Conservation (phyloP, 148 eudicot genomes). For the Beta vulgaris region DNA sequence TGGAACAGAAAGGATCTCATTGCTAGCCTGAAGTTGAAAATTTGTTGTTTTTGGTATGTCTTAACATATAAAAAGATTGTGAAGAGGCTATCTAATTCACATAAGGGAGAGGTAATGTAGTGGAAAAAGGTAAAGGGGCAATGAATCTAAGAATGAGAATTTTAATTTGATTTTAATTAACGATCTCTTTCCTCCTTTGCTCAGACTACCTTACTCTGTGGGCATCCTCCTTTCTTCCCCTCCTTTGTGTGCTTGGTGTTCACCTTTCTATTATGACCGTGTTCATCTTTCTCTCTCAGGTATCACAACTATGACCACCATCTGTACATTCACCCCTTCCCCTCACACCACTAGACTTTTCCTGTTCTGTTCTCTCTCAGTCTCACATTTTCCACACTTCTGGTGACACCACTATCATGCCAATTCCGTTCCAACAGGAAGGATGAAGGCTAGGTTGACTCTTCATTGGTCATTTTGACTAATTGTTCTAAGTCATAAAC, state of each 20-base stretch:
- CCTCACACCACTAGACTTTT: not conserved
- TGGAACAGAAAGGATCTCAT: not conserved
- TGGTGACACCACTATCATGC: not conserved
- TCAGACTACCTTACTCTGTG: not conserved
- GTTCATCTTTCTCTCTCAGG: not conserved
- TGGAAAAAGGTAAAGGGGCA: not conserved
- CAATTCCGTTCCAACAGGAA: not conserved
- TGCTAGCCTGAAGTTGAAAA: not conserved
- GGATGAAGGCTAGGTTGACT: not conserved
- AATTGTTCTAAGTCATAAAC: not conserved
- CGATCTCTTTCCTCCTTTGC: not conserved
- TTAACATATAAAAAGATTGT: not conserved
- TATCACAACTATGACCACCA: not conserved
- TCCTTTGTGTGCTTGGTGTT: not conserved
- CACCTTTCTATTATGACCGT: too few relatives aligned
- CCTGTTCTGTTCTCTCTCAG: not conserved
- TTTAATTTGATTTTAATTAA: not conserved
- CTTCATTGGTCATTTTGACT: not conserved
- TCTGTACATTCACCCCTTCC: too few relatives aligned
- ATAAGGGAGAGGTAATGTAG: not conserved
- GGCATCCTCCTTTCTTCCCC: not conserved
- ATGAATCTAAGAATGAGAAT: not conserved
- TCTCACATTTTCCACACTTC: not conserved
- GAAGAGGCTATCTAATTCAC: not conserved
- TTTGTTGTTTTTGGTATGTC: not conserved